phyloP scores from a whole-genome alignment of 2,329 filamentous ascomycete genomes.

The Cladophialophora psammophila region DNA sequence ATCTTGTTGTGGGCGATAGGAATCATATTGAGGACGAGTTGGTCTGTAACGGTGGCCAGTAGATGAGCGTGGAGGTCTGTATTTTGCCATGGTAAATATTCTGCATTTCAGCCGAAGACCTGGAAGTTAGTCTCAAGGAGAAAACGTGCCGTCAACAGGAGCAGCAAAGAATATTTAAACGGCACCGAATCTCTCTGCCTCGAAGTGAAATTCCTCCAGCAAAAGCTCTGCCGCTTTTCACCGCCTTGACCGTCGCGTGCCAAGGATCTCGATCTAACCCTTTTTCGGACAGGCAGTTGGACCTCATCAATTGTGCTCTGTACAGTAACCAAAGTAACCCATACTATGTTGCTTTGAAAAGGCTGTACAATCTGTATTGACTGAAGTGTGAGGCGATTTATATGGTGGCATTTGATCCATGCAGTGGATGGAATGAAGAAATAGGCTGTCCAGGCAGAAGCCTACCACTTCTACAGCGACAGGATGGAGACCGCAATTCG shows the following conservation, averaged over 20 bases:
- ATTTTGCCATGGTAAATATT: constrained; percentile 18
- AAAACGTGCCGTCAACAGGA: neutral
- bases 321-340: neutral
- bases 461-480: neutral
- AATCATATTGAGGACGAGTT: neutral
- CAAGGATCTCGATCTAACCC: constrained; percentile 1
- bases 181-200: neutral
- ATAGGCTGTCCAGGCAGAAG: neutral
- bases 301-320: neutral
- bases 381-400: neutral
- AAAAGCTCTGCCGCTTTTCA: constrained; percentile 32
- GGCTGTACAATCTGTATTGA: neutral
- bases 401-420: neutral
- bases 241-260: constrained; percentile 15
- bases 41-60: neutral
- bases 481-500: constrained; percentile 67
- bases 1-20: constrained; percentile 12
- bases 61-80: constrained; percentile 1
- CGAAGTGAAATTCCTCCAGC: constrained; percentile 8
- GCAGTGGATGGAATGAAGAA: neutral
- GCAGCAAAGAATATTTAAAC: neutral
- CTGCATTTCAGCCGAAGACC: neutral
- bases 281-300: neutral
- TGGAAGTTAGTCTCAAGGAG: too few relatives aligned
- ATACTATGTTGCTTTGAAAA: neutral